A percentile compares a stretch with the other conserved stretches of the same genome.
These are phyloP conservation scores for Penicillium fimorum DNA, from an alignment of 495 filamentous ascomycete species.

Conservation along the genomic window DNA sequence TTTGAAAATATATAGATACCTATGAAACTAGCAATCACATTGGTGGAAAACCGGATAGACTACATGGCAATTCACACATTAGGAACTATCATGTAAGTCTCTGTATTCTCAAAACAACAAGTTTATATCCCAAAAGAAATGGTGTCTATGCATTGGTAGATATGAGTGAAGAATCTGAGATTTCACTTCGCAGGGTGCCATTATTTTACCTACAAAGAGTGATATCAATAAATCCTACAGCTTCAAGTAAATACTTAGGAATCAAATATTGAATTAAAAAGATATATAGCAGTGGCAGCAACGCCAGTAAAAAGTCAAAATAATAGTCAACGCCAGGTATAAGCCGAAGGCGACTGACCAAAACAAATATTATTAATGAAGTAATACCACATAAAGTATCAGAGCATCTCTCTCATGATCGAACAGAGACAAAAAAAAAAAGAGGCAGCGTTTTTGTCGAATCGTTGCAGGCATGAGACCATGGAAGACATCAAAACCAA, in stretches of 20 bases:
- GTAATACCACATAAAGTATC: slow-evolving; percentile 17
- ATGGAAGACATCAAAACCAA: not conserved
- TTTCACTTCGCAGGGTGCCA: too few species aligned
- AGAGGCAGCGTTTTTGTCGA: not conserved
- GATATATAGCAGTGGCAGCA: not conserved
- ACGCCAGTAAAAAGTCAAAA: not conserved
- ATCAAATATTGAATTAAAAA: not conserved
- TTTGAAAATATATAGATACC: not conserved
- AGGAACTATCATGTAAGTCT: too few species aligned
- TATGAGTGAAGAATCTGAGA: too few species aligned
- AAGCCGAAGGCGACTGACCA: slow-evolving; percentile 12
- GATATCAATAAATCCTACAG: too few species aligned
- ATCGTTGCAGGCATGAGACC: slow-evolving; percentile 4
- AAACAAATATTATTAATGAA: slow-evolving; percentile 24
- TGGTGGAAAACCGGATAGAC: too few species aligned
- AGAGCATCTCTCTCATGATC: not conserved
- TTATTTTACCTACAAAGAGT: too few species aligned
- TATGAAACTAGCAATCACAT: too few species aligned
- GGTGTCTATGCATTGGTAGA: too few species aligned
- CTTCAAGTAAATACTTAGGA: too few species aligned
- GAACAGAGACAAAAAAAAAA: not conserved
- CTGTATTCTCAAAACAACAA: too few species aligned
- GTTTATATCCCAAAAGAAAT: too few species aligned
- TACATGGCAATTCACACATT: too few species aligned
- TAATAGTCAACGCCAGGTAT: slow-evolving; percentile 10